Conservation (phyloP, 2,329 filamentous ascomycete species). For the Paraconiothyrium brasiliense region DNA sequence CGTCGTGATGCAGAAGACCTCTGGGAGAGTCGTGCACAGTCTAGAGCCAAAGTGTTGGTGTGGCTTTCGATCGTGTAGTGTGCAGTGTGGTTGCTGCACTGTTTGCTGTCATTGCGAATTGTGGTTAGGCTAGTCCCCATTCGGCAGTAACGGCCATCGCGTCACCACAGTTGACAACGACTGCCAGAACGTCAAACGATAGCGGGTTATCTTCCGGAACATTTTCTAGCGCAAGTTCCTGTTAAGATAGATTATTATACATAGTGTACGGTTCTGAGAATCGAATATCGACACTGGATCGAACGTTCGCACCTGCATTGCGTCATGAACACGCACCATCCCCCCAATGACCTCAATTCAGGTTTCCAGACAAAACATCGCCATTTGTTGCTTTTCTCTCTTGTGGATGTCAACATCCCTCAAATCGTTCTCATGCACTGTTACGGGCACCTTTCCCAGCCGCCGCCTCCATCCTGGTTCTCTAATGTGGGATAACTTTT, state of each 20-base stretch:
- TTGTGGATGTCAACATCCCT: neutral
- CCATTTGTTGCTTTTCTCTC: neutral
- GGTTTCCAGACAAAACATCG: neutral
- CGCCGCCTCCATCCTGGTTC: neutral
- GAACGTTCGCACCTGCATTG: slow-evolving; percentile 4
- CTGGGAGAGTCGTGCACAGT: too few species aligned
- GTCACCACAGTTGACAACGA: neutral
- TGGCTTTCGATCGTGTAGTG: too few species aligned
- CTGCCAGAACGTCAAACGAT: neutral
- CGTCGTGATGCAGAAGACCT: neutral
- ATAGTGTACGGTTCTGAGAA: neutral
- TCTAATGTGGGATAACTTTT: neutral
- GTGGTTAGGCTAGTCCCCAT: neutral
- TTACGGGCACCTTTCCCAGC: neutral
- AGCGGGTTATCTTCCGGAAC: neutral
- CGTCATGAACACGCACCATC: slow-evolving; percentile 3
- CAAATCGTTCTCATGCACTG: neutral
- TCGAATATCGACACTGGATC: neutral
- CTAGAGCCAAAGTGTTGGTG: too few species aligned
- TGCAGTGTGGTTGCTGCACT: too few species aligned
- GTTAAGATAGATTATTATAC: neutral
- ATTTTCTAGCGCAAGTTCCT: neutral
- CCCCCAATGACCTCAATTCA: slow-evolving; percentile 1
- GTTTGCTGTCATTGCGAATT: too few species aligned
- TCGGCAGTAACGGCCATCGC: neutral